phyloP scores from a whole-genome alignment of 768 basidiomycete genomes.

The Mycena belliarum region DNA sequence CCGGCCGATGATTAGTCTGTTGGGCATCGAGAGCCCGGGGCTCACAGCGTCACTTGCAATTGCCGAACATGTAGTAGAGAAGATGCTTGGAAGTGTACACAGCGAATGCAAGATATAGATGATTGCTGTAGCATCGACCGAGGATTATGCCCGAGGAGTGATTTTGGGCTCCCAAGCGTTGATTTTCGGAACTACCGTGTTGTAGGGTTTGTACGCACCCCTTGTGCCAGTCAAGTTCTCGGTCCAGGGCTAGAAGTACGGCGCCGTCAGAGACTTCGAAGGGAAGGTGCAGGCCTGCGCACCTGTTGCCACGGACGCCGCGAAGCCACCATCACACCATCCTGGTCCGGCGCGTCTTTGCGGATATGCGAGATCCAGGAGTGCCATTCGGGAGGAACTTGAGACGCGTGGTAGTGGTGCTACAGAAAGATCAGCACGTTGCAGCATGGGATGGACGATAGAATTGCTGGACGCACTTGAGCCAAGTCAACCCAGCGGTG shows the following conservation, averaged over 20 bases:
- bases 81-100: conserved; percentile 40
- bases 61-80: conserved; percentile 77
- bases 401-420: conserved; percentile 89
- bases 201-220: conserved; percentile 88
- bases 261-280: background rate
- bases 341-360: conserved; percentile 74
- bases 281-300: conserved; percentile 29
- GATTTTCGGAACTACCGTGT: conserved; percentile 82
- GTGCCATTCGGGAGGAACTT: conserved; percentile 97
- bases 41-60: conserved; percentile 86
- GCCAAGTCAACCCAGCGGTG: conserved; percentile 96
- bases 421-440: conserved; percentile 28
- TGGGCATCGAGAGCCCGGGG: conserved; percentile 93
- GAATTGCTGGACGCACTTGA: conserved; percentile 53
- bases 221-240: conserved; percentile 94
- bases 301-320: conserved; percentile 86
- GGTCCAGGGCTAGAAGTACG: conserved; percentile 60
- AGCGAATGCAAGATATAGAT: conserved; percentile 15
- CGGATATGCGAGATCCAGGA: conserved; percentile 94
- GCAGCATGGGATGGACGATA: background rate
- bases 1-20: conserved; percentile 72
- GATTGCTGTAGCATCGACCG: background rate
- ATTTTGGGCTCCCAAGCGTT: conserved; percentile 82
- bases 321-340: conserved; percentile 65
- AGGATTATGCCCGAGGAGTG: conserved; percentile 40